Evolutionary conservation across 169 alveolate genomes (phyloP).

Genomic region (Fabrea salina): DNA sequence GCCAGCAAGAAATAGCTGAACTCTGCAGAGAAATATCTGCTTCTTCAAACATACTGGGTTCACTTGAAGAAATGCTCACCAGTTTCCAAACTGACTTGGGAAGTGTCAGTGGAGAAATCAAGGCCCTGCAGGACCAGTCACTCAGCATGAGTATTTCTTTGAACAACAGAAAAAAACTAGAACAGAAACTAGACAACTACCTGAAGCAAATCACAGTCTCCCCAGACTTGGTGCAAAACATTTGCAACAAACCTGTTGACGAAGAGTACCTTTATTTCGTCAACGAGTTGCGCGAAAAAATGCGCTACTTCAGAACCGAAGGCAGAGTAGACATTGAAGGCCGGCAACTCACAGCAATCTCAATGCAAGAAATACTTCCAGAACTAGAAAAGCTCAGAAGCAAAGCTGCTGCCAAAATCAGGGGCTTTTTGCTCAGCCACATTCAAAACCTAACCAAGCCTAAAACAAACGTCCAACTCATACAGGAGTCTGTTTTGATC

Average conservation of each 20-base stretch:
- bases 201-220: slow-evolving; percentile 55
- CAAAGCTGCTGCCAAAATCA: slow-evolving; percentile 59
- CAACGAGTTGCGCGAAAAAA: slow-evolving; percentile 51
- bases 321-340: slow-evolving; percentile 31
- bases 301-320: slow-evolving; percentile 17
- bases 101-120: slow-evolving; percentile 57
- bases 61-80: slow-evolving; percentile 53
- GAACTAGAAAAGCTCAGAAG: slow-evolving; percentile 61
- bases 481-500: slow-evolving; percentile 61
- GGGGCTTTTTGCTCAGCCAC: slow-evolving; percentile 50
- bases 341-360: slow-evolving; percentile 39
- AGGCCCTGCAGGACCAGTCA: slow-evolving; percentile 59
- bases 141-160: slow-evolving; percentile 46
- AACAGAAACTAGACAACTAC: slow-evolving; percentile 52
- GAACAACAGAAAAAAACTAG: slow-evolving; percentile 65
- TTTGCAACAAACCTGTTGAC: slow-evolving; percentile 61
- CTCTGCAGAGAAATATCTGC: slow-evolving; percentile 55
- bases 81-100: slow-evolving; percentile 57
- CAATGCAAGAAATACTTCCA: slow-evolving; percentile 61
- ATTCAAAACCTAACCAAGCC: slow-evolving; percentile 65
- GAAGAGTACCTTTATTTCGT: slow-evolving; percentile 61
- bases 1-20: slow-evolving; percentile 22
- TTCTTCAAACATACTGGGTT: slow-evolving; percentile 54
- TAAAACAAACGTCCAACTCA: slow-evolving; percentile 65
- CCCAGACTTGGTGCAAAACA: slow-evolving; percentile 57